Evolutionary conservation across 2,329 filamentous ascomycete species (phyloP).

Genomic region (Monosporascus cannonballus): DNA sequence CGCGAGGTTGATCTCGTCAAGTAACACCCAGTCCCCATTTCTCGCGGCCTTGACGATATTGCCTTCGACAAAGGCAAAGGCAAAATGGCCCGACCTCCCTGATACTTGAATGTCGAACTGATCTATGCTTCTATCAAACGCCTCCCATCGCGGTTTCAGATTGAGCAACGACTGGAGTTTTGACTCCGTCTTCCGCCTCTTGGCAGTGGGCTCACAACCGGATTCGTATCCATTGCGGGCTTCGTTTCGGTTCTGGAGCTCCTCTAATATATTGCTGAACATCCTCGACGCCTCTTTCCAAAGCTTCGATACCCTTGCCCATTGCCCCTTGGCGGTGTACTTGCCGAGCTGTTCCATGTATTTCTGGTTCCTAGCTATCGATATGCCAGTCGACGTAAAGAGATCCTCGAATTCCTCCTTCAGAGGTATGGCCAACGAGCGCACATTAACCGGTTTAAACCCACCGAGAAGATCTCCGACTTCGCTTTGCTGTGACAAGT

Average conservation of each 20-base stretch:
- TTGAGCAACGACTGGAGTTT: constrained; percentile 59
- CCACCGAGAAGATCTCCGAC: constrained; percentile 92
- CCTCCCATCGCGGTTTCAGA: constrained; percentile 66
- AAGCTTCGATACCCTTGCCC: constrained; percentile 77
- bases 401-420: constrained; percentile 92
- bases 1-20: constrained; percentile 96
- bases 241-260: constrained; percentile 40
- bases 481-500: constrained; percentile 96
- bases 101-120: constrained; percentile 77
- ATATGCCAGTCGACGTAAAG: constrained; percentile 80
- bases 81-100: constrained; percentile 68
- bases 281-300: constrained; percentile 88
- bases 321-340: constrained; percentile 74
- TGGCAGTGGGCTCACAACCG: constrained; percentile 57
- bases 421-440: constrained; percentile 79
- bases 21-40: constrained; percentile 92
- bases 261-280: constrained; percentile 65
- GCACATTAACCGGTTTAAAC: constrained; percentile 91
- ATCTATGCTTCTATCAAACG: constrained; percentile 67
- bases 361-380: constrained; percentile 76
- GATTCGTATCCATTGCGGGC: constrained; percentile 28
- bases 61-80: constrained; percentile 93
- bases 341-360: constrained; percentile 79
- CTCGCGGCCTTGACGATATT: constrained; percentile 94
- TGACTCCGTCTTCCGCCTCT: constrained; percentile 59